These are phyloP conservation scores for Fusarium papillatum DNA, from an alignment of 2,329 filamentous ascomycete genomes.

Conservation along the genomic window DNA sequence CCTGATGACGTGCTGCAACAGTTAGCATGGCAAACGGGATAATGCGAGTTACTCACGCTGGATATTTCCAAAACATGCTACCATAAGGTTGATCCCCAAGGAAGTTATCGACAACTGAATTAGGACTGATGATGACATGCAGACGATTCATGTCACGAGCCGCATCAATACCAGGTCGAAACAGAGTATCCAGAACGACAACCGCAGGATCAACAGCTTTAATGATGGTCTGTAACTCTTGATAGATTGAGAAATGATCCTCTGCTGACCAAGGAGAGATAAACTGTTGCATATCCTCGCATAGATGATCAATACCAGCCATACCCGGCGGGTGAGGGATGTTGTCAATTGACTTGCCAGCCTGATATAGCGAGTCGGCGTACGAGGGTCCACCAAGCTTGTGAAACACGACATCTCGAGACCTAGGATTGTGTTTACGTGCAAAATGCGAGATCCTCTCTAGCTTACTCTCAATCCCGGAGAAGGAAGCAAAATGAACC, in stretches of 20 bases:
- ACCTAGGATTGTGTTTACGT: constrained; percentile 19
- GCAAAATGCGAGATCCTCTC: constrained; percentile 23
- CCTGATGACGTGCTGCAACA: constrained; percentile 54
- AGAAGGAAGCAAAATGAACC: constrained; percentile 52
- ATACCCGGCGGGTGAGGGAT: constrained; percentile 37
- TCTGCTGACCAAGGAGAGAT: constrained; percentile 48
- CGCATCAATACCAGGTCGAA: constrained; percentile 45
- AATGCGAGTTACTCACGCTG: constrained; percentile 19
- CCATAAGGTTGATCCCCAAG: constrained; percentile 26
- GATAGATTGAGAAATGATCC: constrained; percentile 46
- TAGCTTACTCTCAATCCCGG: constrained; percentile 26
- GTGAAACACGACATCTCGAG: constrained; percentile 45
- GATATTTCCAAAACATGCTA: constrained; percentile 40
- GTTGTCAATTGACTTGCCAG: constrained; percentile 24
- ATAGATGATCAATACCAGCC: constrained; percentile 30
- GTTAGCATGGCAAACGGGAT: not conserved
- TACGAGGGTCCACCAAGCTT: constrained; percentile 39
- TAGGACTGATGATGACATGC: constrained; percentile 58
- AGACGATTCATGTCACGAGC: constrained; percentile 38
- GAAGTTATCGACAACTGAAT: constrained; percentile 48
- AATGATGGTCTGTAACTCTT: constrained; percentile 43
- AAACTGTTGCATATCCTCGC: constrained; percentile 36
- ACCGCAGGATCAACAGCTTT: constrained; percentile 49
- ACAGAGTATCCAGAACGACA: constrained; percentile 49
- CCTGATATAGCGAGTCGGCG: constrained; percentile 6